phyloP scores from a whole-genome alignment of 352 stramenopile genomes.

The Detonula confervacea region DNA sequence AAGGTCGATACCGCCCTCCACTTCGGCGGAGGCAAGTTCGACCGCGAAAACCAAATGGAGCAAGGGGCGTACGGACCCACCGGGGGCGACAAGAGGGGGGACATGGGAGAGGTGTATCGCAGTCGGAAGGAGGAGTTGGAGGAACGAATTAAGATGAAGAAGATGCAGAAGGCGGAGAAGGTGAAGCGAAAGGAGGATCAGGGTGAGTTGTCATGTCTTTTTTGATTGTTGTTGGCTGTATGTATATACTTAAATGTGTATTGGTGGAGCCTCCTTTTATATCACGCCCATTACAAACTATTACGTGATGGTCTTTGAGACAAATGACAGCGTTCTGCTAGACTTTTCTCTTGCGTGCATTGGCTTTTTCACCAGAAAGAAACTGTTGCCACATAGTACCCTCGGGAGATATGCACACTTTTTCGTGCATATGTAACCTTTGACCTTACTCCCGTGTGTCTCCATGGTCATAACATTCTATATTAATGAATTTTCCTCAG shows the following conservation, averaged over 20 bases:
- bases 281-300: background rate
- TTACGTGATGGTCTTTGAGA: background rate
- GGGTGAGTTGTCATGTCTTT: too few species aligned
- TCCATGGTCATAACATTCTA: conserved; percentile 17
- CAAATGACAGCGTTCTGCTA: conserved; percentile 2
- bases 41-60: too few species aligned
- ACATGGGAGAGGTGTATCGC: too few species aligned
- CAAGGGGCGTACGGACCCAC: too few species aligned
- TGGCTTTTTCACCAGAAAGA: background rate
- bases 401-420: background rate
- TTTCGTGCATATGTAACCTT: background rate
- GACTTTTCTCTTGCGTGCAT: conserved; percentile 3
- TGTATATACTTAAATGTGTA: too few species aligned
- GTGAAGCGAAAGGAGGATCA: too few species aligned
- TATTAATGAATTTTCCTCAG: background rate
- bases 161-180: too few species aligned
- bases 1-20: conserved; percentile 86
- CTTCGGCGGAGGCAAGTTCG: conserved; percentile 88
- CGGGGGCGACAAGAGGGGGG: too few species aligned
- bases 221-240: too few species aligned
- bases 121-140: too few species aligned
- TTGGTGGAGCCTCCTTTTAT: background rate
- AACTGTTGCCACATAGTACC: conserved; percentile 2
- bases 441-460: conserved; percentile 7
- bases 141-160: too few species aligned